Base-by-base conservation (phyloP, 2,329 filamentous ascomycete genomes). In the Sclerotinia trifoliorum region DNA sequence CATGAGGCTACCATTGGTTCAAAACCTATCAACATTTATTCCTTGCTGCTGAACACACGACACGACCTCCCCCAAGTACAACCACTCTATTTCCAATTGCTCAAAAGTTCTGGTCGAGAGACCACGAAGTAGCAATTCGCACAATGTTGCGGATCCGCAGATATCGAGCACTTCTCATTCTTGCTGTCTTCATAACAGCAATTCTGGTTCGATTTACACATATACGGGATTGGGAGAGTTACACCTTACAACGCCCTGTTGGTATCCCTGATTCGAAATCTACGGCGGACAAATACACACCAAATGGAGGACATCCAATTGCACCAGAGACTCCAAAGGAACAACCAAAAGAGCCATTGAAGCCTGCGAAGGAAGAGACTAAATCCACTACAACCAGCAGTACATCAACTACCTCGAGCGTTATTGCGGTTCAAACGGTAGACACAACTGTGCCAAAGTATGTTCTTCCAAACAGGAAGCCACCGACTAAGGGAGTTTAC, bases 81-180 rank as follows among this genome's bases (percentile, higher is more conserved):
- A 62, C 58, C 29, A 51, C 64, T 4, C 44, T 29, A 5, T 42
- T 42, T 21, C 7, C 54, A 66, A 39, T 61, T 60, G 42, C 29
- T 39, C 39, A 11, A 24, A 66, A 15, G 42, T 49, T 60, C 64
- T 29, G 64, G 54, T 66, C 46, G 64, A 66, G 57, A 62, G 64
- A 57, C 66, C 65, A 60, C 44, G 54, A 48, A 60, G 29, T 24
- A 51, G 54, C 64, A 48, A 51, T 56, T 60, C 56, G 70, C 71
- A 73, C 74, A 74, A 87, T 90, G 83, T 78, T 85, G 68, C 85
- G 88, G 64, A 82, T 85, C 71, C 79, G 88, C 73, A 82, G 87
- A 76, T 89, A 89, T 75, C 84, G 88, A 69, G 80, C 88, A 68
- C 87, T 89, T 62, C 64, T 74, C 29, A 54, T 71, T 21, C 69